phyloP scores from a whole-genome alignment of 306 rosid genomes.

The Pachyrhizus erosus region DNA sequence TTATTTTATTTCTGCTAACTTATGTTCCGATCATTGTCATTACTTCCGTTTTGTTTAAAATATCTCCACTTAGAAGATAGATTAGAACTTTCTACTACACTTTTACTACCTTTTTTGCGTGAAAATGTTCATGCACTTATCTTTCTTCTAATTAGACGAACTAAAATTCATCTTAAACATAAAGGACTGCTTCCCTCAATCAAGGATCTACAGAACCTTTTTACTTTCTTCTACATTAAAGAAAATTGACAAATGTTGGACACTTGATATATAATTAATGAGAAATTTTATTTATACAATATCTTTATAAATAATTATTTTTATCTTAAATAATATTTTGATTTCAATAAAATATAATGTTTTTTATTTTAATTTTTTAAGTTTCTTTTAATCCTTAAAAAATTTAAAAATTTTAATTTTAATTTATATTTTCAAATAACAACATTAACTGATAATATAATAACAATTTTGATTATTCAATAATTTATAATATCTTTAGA shows the following conservation, averaged over 20 bases:
- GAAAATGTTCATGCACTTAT: slow-evolving; percentile 13
- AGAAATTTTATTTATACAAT: neutral
- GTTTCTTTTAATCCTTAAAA: too few species aligned
- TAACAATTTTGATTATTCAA: too few species aligned
- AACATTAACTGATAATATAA: too few species aligned
- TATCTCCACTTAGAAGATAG: slow-evolving; percentile 1
- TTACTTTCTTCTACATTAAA: neutral
- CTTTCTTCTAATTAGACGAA: slow-evolving; percentile 14
- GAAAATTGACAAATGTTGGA: neutral
- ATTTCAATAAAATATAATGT: too few species aligned
- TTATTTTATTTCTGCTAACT: neutral
- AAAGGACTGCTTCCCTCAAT: neutral
- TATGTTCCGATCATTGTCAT: neutral
- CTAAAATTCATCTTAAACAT: neutral
- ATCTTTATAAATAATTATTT: too few species aligned
- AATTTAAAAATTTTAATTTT: too few species aligned
- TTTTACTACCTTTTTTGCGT: neutral
- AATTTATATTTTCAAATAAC: too few species aligned
- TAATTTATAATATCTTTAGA: too few species aligned
- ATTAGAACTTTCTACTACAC: neutral
- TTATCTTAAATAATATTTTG: too few species aligned
- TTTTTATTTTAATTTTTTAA: too few species aligned
- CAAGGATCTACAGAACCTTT: neutral
- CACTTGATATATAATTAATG: neutral
- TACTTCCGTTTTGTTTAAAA: slow-evolving; percentile 1